Evolutionary conservation across 108 stramenopile species (phyloP).

Genomic region (Cylindrotheca closterium): DNA sequence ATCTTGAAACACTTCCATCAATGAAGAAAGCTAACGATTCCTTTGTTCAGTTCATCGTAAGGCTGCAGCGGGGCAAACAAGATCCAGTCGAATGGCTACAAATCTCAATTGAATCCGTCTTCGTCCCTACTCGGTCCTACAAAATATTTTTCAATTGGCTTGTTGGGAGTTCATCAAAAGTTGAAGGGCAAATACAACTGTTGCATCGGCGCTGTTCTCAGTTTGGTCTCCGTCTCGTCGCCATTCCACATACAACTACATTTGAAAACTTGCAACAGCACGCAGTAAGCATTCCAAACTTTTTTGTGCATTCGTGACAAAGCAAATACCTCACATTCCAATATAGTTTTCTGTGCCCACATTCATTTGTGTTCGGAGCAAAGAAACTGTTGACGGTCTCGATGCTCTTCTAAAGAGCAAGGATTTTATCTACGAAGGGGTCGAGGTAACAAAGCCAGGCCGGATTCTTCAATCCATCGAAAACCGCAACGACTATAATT

Average conservation of each 20-base stretch:
- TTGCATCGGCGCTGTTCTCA: slow-evolving; percentile 76
- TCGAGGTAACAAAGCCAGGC: slow-evolving; percentile 62
- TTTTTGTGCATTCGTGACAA: too few species aligned
- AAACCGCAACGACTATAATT: slow-evolving; percentile 59
- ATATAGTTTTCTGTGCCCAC: slow-evolving; percentile 58
- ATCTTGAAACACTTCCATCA: too few species aligned
- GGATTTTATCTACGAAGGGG: slow-evolving; percentile 83
- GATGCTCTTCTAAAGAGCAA: slow-evolving; percentile 44
- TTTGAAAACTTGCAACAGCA: slow-evolving; percentile 63
- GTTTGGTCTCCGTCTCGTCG: slow-evolving; percentile 71
- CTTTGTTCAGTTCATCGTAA: slow-evolving; percentile 61
- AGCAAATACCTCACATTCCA: too few species aligned
- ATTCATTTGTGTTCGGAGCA: slow-evolving; percentile 44
- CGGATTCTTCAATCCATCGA: slow-evolving; percentile 53
- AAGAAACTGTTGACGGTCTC: slow-evolving; percentile 39
- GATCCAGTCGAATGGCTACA: slow-evolving; percentile 89
- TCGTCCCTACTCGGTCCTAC: slow-evolving; percentile 73
- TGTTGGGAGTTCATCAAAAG: slow-evolving; percentile 76
- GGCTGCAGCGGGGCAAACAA: slow-evolving; percentile 52
- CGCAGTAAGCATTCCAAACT: slow-evolving; percentile 57
- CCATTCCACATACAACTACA: slow-evolving; percentile 61
- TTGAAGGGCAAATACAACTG: slow-evolving; percentile 82
- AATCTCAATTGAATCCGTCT: slow-evolving; percentile 63
- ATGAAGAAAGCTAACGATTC: too few species aligned
- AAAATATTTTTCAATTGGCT: slow-evolving; percentile 88